A percentile compares a stretch with the other conserved stretches of the same genome.
Evolutionary conservation across 257 asterid genomes (phyloP).

Genomic region (Phtheirospermum japonicum): DNA sequence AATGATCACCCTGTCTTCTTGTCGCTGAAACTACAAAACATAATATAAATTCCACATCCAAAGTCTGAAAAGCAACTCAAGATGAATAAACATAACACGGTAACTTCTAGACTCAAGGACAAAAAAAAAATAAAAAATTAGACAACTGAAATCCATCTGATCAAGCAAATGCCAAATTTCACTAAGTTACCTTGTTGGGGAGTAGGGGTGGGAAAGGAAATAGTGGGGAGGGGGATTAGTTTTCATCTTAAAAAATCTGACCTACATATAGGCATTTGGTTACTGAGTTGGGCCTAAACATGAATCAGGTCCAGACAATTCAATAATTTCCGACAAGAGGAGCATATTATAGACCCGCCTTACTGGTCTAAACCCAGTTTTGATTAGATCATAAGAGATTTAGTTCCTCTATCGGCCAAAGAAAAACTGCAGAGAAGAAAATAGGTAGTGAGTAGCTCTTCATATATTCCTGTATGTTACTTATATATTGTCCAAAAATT

Average conservation of each 20-base stretch:
- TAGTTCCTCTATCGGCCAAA: slow-evolving; percentile 38
- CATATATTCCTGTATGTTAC: slow-evolving; percentile 14
- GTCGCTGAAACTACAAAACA: slow-evolving; percentile 52
- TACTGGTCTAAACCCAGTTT: slow-evolving; percentile 38
- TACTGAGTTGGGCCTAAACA: slow-evolving; percentile 29
- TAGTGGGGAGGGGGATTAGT: slow-evolving; percentile 25
- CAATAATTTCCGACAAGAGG: slow-evolving; percentile 37
- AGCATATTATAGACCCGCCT: slow-evolving; percentile 41
- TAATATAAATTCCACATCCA: background rate
- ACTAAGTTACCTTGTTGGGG: too few species aligned
- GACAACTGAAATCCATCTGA: slow-evolving; percentile 16
- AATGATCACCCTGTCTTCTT: slow-evolving; percentile 91
- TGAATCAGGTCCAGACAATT: slow-evolving; percentile 33
- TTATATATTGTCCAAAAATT: slow-evolving; percentile 1
- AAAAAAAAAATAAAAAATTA: background rate
- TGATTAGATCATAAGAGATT: slow-evolving; percentile 30
- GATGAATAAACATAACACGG: slow-evolving; percentile 4
- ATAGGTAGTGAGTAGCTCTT: slow-evolving; percentile 30
- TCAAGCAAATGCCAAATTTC: too few species aligned
- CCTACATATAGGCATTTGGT: slow-evolving; percentile 35
- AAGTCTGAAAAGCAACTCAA: slow-evolving; percentile 10
- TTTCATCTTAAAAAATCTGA: slow-evolving; percentile 32
- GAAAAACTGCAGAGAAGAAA: slow-evolving; percentile 39
- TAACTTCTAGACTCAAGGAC: slow-evolving; percentile 11
- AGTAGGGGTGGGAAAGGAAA: slow-evolving; percentile 5